Evolutionary conservation across 1,284 basidiomycete species (phyloP).

Genomic region (Cutaneotrichosporon cavernicola): DNA sequence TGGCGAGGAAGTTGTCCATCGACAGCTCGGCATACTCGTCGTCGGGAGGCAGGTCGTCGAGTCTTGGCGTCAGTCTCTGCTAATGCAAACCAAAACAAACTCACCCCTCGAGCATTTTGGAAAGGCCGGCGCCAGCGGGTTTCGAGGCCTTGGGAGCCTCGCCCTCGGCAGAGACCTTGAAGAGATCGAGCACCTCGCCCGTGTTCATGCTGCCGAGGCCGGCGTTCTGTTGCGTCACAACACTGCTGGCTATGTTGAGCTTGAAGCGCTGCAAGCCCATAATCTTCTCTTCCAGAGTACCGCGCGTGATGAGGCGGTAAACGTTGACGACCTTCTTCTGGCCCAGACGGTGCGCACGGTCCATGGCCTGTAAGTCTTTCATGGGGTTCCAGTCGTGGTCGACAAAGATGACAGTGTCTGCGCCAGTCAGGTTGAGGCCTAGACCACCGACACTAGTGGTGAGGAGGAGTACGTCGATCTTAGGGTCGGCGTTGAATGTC

Average conservation of each 20-base stretch:
- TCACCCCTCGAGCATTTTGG: slow-evolving; percentile 70
- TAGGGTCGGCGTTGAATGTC: slow-evolving; percentile 96
- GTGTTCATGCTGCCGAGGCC: slow-evolving; percentile 95
- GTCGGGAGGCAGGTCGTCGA: slow-evolving; percentile 84
- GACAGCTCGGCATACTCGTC: slow-evolving; percentile 86
- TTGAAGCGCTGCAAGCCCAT: slow-evolving; percentile 99
- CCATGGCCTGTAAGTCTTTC: slow-evolving; percentile 99
- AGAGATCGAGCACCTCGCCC: slow-evolving; percentile 92
- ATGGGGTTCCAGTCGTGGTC: slow-evolving; percentile 99
- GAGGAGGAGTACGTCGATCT: slow-evolving; percentile 92
- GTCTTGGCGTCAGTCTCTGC: slow-evolving; percentile 43
- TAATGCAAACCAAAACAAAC: slow-evolving; percentile 16
- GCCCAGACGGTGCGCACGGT: slow-evolving; percentile 94
- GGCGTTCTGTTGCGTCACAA: slow-evolving; percentile 96
- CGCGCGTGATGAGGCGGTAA: slow-evolving; percentile 93
- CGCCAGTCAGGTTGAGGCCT: slow-evolving; percentile 93
- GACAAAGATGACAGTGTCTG: slow-evolving; percentile 98
- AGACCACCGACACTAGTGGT: slow-evolving; percentile 97
- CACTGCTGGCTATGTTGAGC: slow-evolving; percentile 92
- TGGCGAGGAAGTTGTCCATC: slow-evolving; percentile 67
- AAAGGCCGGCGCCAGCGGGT: slow-evolving; percentile 57
- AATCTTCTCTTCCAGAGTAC: slow-evolving; percentile 98
- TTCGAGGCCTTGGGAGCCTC: slow-evolving; percentile 47
- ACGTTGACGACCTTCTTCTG: slow-evolving; percentile 99
- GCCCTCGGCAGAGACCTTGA: slow-evolving; percentile 72